These are phyloP conservation scores for Petunia secreta DNA, from an alignment of 257 asterid genomes.

Conservation along the genomic window DNA sequence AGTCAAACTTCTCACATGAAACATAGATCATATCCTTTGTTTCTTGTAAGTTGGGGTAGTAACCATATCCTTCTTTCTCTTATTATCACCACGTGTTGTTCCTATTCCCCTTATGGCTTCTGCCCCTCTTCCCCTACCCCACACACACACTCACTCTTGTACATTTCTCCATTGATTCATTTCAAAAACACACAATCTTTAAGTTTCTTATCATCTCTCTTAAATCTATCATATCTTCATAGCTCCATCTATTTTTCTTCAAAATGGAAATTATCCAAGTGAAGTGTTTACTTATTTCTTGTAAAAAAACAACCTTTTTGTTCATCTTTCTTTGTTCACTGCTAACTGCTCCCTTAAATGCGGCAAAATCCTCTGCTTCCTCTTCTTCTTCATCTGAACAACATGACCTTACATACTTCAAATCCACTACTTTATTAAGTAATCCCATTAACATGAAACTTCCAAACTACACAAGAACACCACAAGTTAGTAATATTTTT, in stretches of 20 bases:
- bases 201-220: not conserved
- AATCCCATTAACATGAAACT: not conserved
- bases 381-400: not conserved
- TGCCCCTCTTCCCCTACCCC: not conserved
- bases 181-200: not conserved
- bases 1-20: no score
- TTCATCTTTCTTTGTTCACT: not conserved
- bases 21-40: no score
- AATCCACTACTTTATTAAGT: not conserved
- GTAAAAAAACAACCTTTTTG: not conserved
- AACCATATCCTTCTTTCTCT: not conserved
- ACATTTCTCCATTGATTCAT: not conserved
- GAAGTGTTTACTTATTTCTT: not conserved
- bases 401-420: not conserved
- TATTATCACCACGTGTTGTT: conserved; percentile 20
- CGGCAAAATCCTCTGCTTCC: not conserved
- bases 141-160: not conserved
- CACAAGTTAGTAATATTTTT: not conserved
- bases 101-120: not conserved
- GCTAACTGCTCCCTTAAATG: not conserved
- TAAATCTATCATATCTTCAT: not conserved
- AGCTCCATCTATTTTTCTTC: not conserved
- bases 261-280: not conserved
- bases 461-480: conserved; percentile 19
- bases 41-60: no score